Evolutionary conservation across 2,329 filamentous ascomycete species (phyloP).

Genomic region (Trichothecium roseum): DNA sequence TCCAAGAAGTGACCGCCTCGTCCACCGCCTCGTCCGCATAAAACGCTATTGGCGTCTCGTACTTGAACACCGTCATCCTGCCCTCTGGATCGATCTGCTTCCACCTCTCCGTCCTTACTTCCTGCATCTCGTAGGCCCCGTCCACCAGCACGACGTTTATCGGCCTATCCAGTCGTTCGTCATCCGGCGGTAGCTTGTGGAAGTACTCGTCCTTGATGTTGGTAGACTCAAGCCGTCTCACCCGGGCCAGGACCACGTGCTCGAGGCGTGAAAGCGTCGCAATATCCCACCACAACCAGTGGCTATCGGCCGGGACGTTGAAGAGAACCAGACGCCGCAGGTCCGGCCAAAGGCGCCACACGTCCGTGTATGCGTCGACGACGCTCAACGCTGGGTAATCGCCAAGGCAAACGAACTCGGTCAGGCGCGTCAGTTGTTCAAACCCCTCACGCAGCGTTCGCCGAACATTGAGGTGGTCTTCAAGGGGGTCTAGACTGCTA

Average conservation of each 20-base stretch:
- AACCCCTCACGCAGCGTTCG: slow-evolving; percentile 34
- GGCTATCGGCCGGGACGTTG: slow-evolving; percentile 23
- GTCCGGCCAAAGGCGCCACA: slow-evolving; percentile 33
- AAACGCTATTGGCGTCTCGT: slow-evolving; percentile 27
- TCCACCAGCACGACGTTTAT: slow-evolving; percentile 22
- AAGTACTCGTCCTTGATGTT: slow-evolving; percentile 33
- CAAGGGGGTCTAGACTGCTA: slow-evolving; percentile 26
- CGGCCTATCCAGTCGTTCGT: slow-evolving; percentile 13
- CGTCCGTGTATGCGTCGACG: slow-evolving; percentile 19
- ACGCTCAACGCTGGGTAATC: slow-evolving; percentile 33
- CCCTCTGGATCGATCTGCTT: slow-evolving; percentile 22
- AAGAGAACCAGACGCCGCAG: slow-evolving; percentile 32
- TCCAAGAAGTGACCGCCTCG: slow-evolving; percentile 28
- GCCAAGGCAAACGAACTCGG: slow-evolving; percentile 36
- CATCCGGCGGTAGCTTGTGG: slow-evolving; percentile 17
- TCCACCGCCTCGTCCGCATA: slow-evolving; percentile 24
- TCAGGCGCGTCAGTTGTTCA: slow-evolving; percentile 26
- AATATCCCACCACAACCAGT: slow-evolving; percentile 27
- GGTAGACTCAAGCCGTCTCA: slow-evolving; percentile 18
- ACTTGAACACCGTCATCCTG: slow-evolving; percentile 25
- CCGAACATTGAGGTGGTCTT: slow-evolving; percentile 29
- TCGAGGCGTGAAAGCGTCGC: slow-evolving; percentile 24
- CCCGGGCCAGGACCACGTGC: slow-evolving; percentile 30
- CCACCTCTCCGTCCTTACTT: slow-evolving; percentile 16
- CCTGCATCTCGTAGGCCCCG: slow-evolving; percentile 12